These are phyloP conservation scores for Tranzscheliella williamsii DNA, from an alignment of 1,284 basidiomycete species.

Conservation along the genomic window DNA sequence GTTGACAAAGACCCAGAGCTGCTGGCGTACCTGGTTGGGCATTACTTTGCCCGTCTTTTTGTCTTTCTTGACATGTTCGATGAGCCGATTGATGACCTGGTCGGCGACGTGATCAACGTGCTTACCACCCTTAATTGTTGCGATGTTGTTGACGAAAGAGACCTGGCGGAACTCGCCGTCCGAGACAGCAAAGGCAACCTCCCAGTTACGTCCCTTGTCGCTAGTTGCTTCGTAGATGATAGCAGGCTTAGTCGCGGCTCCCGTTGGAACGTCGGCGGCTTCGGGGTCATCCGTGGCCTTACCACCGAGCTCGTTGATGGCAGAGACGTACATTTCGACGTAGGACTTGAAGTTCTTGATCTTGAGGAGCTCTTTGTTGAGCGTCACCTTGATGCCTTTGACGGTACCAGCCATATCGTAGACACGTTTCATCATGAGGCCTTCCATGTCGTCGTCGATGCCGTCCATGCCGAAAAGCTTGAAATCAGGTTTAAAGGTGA, in stretches of 20 bases:
- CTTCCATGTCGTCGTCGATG: slow-evolving; percentile 89
- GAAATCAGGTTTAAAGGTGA: slow-evolving; percentile 93
- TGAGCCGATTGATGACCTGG: slow-evolving; percentile 77
- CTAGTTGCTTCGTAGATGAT: slow-evolving; percentile 81
- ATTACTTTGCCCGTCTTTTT: slow-evolving; percentile 86
- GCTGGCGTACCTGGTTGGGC: slow-evolving; percentile 89
- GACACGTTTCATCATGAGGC: slow-evolving; percentile 89
- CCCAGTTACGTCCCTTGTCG: slow-evolving; percentile 74
- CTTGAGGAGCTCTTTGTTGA: slow-evolving; percentile 90
- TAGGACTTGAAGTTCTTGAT: slow-evolving; percentile 97
- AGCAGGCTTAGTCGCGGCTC: slow-evolving; percentile 73
- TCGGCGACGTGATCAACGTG: slow-evolving; percentile 87
- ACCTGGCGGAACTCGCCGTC: slow-evolving; percentile 79
- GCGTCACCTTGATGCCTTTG: slow-evolving; percentile 87
- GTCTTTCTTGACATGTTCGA: slow-evolving; percentile 86
- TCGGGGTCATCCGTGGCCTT: slow-evolving; percentile 29
- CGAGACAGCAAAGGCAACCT: slow-evolving; percentile 91
- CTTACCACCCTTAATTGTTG: slow-evolving; percentile 94
- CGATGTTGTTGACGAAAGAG: slow-evolving; percentile 97
- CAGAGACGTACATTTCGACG: slow-evolving; percentile 80
- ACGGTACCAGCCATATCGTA: slow-evolving; percentile 97
- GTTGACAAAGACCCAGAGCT: slow-evolving; percentile 99
- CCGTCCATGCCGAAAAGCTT: slow-evolving; percentile 86
- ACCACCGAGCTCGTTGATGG: slow-evolving; percentile 61
- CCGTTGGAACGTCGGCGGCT: slow-evolving; percentile 64